Evolutionary conservation across 176 grass and related monocot species (phyloP), one percentile per base, ranked within the genome.

Genomic region (Poa pratensis): DNA sequence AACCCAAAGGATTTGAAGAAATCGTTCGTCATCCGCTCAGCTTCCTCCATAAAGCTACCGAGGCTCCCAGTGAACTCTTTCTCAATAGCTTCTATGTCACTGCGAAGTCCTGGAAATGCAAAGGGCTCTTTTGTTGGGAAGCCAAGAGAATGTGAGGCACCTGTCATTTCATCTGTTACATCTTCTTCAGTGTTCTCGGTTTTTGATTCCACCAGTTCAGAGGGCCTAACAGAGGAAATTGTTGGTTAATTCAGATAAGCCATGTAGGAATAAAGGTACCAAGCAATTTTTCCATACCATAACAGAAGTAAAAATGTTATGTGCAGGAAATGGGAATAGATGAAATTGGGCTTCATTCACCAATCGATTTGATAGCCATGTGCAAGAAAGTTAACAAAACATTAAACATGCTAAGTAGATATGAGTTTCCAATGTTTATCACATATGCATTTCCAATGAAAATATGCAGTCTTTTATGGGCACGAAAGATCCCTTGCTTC

Each of bases 181-280:
- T 95, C 96, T 80, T 92, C 93, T 92, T 99, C 96, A 9, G 90
- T 94, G 53, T 82, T 85, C 84, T 99, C 91, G 80, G 77, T 96
- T 87, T 86, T 88, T 3, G 91, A 99, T 63, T 94, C 93, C 76
- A 99, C 78, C 76, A 99, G 86, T 61, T 94, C 91, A 26, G 81
- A 37, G 10, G 96, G 90, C 88, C 96, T 99, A 68, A 68, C 18
- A 20, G 11, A 66, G n/a, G 32, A 80, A 65, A n/a, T 43, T 67
- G 15, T 67, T 4, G 2, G 17, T 71, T 71, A 35, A 16, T 42
- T 84, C 6, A 6, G 58, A 66, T 11, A 35, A 57, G 30, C 45
- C 5, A 71, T 1, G 40, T 15, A 71, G 15, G 67, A 40, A 73
- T 45, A 37, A 79, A 19, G 0, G 3, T 75, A 14, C 48, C 59